Conservation (phyloP, 1,284 basidiomycete genomes). For the Puccinia polysora region DNA sequence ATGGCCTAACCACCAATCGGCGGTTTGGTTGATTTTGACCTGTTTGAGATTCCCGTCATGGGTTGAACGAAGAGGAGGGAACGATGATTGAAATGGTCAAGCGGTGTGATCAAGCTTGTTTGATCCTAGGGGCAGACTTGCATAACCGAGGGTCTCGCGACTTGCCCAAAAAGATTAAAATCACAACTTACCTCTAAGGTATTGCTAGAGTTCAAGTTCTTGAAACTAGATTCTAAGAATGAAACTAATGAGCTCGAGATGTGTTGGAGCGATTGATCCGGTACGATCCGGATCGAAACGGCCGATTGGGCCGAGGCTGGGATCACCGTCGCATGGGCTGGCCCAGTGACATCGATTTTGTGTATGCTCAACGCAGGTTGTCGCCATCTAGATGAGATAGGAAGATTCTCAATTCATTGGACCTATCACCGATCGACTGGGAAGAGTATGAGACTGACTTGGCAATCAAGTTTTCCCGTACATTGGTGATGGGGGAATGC, state of each 20-base stretch:
- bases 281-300: slow-evolving; percentile 83
- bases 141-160: background rate
- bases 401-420: no score
- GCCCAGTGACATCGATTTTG: slow-evolving; percentile 48
- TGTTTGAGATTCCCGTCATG: no score
- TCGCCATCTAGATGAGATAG: slow-evolving; percentile 33
- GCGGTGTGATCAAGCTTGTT: no score
- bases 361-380: slow-evolving; percentile 48
- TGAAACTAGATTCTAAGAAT: slow-evolving; percentile 64
- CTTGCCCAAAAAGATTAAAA: background rate
- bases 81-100: no score
- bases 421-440: no score
- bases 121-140: no score
- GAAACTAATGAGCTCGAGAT: slow-evolving; percentile 64
- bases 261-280: slow-evolving; percentile 75
- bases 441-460: slow-evolving; percentile 48
- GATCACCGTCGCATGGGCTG: slow-evolving; percentile 71
- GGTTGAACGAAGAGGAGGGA: no score
- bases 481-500: slow-evolving; percentile 47
- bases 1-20: slow-evolving; percentile 93
- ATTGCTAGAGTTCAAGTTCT: slow-evolving; percentile 65
- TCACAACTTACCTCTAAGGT: slow-evolving; percentile 59
- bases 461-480: slow-evolving; percentile 47
- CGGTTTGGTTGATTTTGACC: slow-evolving; percentile 74
- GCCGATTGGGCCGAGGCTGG: slow-evolving; percentile 73